Base-by-base conservation (phyloP, 148 eudicot genomes). In the Hydrangea macrophylla region DNA sequence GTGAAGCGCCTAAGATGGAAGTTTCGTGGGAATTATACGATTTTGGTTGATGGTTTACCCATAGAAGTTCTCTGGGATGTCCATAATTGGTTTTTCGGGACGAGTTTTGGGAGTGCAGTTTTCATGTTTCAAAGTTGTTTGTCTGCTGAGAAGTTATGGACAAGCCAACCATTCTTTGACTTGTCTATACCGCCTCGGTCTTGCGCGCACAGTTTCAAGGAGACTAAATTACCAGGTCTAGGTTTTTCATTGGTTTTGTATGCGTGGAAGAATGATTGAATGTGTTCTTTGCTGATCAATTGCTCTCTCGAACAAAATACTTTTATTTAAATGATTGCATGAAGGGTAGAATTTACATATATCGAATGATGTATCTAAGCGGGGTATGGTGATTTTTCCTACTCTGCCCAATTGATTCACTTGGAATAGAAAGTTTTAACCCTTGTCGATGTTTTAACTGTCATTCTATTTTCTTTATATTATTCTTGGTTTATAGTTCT, bases 251-350 rank as follows among this genome's bases (percentile, higher is more conserved):
- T 83, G 57, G 30, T 79, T 42, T 70, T 83, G 75, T 72, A 73
- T 77, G 84, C 79, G 58, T 83, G 87, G 87, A 83, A 75, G 80
- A 83, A 80, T 75, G 84, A 83, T 40, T 83, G 73, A 71, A 53
- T 58, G 9, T 36, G 26, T 57, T 67, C 22, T 33, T 31, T 69
- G 50, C 23, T 36, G 32, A 31, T 23, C 32, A n/a, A 44, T 53
- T 72, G 68, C 55, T 57, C n/a, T n/a, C n/a, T n/a, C n/a, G n/a
- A 44, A 37, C 2, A 36, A 44, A 39, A n/a, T 10, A 42, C 55
- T 44, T 36, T 9, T 65, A 32, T n/a, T 57, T 56, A 27, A 26
- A 45, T 64, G 26, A 33, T 71, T 25, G 39, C 37, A 57, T 51
- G 9, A 20, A 62, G 62, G 62, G 58, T 42, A 58, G 56, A 30